Conservation (phyloP, 2,329 filamentous ascomycete genomes). For the Fonsecaea pedrosoi region DNA sequence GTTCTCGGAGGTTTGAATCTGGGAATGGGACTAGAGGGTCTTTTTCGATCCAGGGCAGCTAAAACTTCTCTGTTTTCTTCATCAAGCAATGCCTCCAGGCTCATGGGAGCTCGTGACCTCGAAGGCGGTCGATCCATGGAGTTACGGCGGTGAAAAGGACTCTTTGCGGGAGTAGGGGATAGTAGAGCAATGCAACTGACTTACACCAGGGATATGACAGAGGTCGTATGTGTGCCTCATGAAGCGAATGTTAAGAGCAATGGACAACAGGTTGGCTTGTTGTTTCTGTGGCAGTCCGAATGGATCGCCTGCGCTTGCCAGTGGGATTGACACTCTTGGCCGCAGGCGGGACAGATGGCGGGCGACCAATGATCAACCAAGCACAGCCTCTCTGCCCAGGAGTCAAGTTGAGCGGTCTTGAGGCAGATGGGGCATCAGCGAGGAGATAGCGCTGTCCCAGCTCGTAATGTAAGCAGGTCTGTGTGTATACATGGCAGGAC, state of each 20-base stretch:
- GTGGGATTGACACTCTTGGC: constrained; percentile 18
- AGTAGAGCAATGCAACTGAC: background rate
- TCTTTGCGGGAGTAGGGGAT: background rate
- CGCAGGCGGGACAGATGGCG: constrained; percentile 18
- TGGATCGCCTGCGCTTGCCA: constrained; percentile 10
- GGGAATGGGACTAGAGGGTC: constrained; percentile 37
- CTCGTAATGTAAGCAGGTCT: background rate
- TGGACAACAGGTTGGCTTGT: constrained; percentile 12
- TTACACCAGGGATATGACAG: constrained; percentile 1
- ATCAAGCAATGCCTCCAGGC: constrained; percentile 76
- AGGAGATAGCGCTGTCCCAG: background rate
- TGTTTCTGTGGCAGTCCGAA: constrained; percentile 14
- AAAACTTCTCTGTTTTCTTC: constrained; percentile 78
- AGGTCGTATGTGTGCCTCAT: constrained; percentile 1
- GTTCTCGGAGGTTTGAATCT: constrained; percentile 53
- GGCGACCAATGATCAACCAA: constrained; percentile 12
- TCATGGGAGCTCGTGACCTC: constrained; percentile 59
- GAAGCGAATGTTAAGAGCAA: constrained; percentile 4
- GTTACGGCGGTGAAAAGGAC: constrained; percentile 1
- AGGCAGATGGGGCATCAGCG: constrained; percentile 3
- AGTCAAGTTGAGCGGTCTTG: background rate
- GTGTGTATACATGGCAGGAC: background rate
- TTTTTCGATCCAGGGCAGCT: constrained; percentile 66
- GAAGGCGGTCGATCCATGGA: constrained; percentile 31
- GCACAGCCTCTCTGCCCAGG: constrained; percentile 23